Evolutionary conservation across 805 yeast genomes (phyloP).

Genomic region (Tetrapisispora taiwanensis): DNA sequence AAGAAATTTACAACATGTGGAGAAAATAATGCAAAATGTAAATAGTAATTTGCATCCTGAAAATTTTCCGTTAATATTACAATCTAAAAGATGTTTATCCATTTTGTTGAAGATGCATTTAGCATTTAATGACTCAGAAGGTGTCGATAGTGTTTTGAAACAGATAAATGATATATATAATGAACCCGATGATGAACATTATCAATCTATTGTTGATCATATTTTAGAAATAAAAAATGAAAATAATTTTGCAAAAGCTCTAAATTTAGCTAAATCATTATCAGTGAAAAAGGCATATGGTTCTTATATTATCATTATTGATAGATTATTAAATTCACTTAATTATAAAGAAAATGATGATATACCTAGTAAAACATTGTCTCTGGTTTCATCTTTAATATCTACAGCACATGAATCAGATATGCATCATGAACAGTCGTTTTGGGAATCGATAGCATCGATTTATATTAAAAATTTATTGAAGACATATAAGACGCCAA

Average conservation of each 20-base stretch:
- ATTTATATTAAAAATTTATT: conserved; percentile 16
- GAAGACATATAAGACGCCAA: conserved; percentile 3
- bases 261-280: conserved; percentile 12
- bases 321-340: conserved; percentile 13
- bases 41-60: conserved; percentile 10
- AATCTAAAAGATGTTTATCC: conserved; percentile 16
- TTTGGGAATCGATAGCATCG: conserved; percentile 21
- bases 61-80: conserved; percentile 13
- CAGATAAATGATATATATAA: conserved; percentile 16
- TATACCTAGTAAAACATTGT: conserved; percentile 4
- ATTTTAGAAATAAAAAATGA: conserved; percentile 9
- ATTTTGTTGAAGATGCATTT: conserved; percentile 21
- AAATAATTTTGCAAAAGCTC: conserved; percentile 16
- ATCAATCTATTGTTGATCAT: conserved; percentile 16
- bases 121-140: conserved; percentile 20
- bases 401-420: conserved; percentile 16
- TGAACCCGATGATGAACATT: conserved; percentile 14
- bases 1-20: conserved; percentile 9
- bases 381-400: conserved; percentile 14
- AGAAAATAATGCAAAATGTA: conserved; percentile 15
- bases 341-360: conserved; percentile 4
- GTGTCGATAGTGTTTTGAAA: conserved; percentile 20
- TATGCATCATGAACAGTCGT: conserved; percentile 11
- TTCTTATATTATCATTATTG: conserved; percentile 14
- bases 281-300: conserved; percentile 10